Evolutionary conservation across 768 basidiomycete species (phyloP).

Genomic region (Baorangia bicolor): DNA sequence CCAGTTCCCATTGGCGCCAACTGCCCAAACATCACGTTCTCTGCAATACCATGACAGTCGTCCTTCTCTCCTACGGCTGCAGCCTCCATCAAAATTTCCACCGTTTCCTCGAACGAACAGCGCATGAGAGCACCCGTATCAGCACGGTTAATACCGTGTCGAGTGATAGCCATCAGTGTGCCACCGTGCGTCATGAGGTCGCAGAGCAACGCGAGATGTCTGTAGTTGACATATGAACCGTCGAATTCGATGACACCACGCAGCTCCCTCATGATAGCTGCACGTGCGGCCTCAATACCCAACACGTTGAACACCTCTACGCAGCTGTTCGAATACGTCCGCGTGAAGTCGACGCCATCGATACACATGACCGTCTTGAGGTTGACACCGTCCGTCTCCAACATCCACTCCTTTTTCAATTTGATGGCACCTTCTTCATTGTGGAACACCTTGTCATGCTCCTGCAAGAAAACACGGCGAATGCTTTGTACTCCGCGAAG

Average conservation of each 20-base stretch:
- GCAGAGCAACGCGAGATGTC: slow-evolving; percentile 93
- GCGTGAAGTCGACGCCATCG: slow-evolving; percentile 89
- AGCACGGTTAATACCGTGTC: slow-evolving; percentile 98
- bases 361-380: slow-evolving; percentile 93
- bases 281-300: slow-evolving; percentile 96
- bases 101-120: slow-evolving; percentile 99
- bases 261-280: slow-evolving; percentile 90
- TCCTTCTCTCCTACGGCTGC: slow-evolving; percentile 98
- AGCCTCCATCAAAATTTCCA: slow-evolving; percentile 98
- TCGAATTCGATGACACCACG: slow-evolving; percentile 98
- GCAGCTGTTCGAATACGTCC: slow-evolving; percentile 97
- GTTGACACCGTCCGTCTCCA: slow-evolving; percentile 97
- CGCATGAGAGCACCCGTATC: slow-evolving; percentile 99
- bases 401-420: slow-evolving; percentile 80
- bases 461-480: slow-evolving; percentile 88
- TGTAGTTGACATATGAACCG: slow-evolving; percentile 98
- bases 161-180: slow-evolving; percentile 94
- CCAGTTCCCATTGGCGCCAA: slow-evolving; percentile 99
- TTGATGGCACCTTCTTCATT: slow-evolving; percentile 64
- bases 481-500: slow-evolving; percentile 92
- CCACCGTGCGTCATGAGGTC: slow-evolving; percentile 99
- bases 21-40: slow-evolving; percentile 98
- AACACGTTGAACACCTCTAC: slow-evolving; percentile 92
- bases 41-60: slow-evolving; percentile 97
- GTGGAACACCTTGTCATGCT: slow-evolving; percentile 77